Evolutionary conservation across 176 grass and related monocot genomes (phyloP).

Genomic region (Aechmea fasciata): DNA sequence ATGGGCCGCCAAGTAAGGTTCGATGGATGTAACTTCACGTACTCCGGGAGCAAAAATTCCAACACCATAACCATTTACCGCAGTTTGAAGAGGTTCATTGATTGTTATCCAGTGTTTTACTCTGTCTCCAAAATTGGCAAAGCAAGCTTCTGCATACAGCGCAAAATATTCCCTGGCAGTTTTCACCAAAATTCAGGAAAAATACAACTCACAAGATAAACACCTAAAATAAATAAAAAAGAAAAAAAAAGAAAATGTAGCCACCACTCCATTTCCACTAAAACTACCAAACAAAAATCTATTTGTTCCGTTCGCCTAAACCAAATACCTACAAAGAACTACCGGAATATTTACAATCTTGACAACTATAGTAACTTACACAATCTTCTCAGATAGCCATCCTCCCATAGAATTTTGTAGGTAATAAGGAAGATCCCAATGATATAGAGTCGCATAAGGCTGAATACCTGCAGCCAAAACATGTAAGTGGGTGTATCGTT

Average conservation of each 20-base stretch:
- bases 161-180: slow-evolving; percentile 78
- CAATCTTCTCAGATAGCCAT: slow-evolving; percentile 86
- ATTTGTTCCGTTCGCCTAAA: not conserved
- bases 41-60: slow-evolving; percentile 82
- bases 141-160: slow-evolving; percentile 94
- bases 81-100: slow-evolving; percentile 97
- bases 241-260: no score
- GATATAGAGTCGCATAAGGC: slow-evolving; percentile 83
- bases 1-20: slow-evolving; percentile 68
- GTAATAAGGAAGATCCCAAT: slow-evolving; percentile 94
- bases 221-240: no score
- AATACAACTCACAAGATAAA: no score
- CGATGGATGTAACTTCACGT: slow-evolving; percentile 35
- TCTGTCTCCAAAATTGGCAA: slow-evolving; percentile 92
- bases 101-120: slow-evolving; percentile 96
- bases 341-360: not conserved
- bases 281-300: not conserved
- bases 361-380: slow-evolving; percentile 51
- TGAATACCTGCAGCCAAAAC: slow-evolving; percentile 55
- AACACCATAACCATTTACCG: slow-evolving; percentile 79
- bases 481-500: slow-evolving; percentile 22
- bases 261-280: not conserved
- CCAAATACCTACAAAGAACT: not conserved
- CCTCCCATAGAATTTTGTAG: slow-evolving; percentile 62
- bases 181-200: slow-evolving; percentile 3